Percentiles rank a stretch among this genome's conserved stretches.
phyloP scores from a whole-genome alignment of 163 green algal species.

The Scenedesmus sp. region DNA sequence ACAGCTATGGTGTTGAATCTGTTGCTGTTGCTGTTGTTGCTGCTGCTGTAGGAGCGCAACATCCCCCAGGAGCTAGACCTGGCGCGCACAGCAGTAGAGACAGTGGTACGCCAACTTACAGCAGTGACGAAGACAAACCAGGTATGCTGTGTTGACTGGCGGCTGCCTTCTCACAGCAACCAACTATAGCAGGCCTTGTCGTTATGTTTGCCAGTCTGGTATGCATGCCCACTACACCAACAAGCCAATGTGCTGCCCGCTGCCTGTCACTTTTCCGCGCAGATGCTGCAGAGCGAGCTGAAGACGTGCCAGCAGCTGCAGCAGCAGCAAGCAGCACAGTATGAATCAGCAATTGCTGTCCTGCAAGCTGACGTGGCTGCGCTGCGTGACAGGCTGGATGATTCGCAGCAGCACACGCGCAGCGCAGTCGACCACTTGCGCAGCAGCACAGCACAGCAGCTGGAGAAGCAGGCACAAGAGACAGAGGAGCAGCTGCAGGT shows the following conservation, averaged over 20 bases:
- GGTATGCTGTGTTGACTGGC: neutral
- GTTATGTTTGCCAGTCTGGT: too few species aligned
- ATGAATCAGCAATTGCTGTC: slow-evolving; percentile 2
- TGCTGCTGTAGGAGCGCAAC: slow-evolving; percentile 33
- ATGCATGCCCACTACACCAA: neutral
- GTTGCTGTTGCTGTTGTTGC: neutral
- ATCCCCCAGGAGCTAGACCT: slow-evolving; percentile 48
- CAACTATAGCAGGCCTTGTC: neutral
- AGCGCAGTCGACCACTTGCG: slow-evolving; percentile 30
- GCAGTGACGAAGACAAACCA: slow-evolving; percentile 39
- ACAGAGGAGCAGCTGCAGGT: slow-evolving; percentile 35
- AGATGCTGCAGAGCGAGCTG: slow-evolving; percentile 20
- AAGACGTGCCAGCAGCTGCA: slow-evolving; percentile 24
- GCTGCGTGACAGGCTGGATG: slow-evolving; percentile 19
- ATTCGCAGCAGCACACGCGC: neutral
- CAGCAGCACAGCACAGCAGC: neutral
- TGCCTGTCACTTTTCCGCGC: neutral
- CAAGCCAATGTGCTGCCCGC: neutral
- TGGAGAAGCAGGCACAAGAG: slow-evolving; percentile 27
- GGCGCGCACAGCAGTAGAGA: slow-evolving; percentile 45
- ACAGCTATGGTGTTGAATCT: neutral
- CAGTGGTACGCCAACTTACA: slow-evolving; percentile 46
- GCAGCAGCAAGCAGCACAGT: slow-evolving; percentile 23
- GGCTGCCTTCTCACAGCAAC: neutral
- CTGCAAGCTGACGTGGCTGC: slow-evolving; percentile 30